Conservation (phyloP, 1,139 yeast genomes). For the Debaryomyces subglobosus region DNA sequence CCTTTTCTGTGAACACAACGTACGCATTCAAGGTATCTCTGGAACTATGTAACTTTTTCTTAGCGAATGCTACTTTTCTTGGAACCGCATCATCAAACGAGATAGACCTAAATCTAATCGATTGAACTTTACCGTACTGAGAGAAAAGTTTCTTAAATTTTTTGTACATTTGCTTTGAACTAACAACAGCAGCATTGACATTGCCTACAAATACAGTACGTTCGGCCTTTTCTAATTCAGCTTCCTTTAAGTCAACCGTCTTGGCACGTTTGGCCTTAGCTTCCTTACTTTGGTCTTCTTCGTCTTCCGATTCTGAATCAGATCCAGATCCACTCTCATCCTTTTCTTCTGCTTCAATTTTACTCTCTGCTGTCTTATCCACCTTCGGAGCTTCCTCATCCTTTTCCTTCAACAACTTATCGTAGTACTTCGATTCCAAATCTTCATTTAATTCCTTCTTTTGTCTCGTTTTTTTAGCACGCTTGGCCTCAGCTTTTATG, state of each 20-base stretch:
- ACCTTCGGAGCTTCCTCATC: conserved; percentile 15
- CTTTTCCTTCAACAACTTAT: conserved; percentile 37
- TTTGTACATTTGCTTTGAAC: conserved; percentile 63
- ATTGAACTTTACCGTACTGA: conserved; percentile 62
- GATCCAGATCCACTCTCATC: conserved; percentile 22
- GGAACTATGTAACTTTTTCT: conserved; percentile 73
- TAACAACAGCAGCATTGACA: conserved; percentile 65
- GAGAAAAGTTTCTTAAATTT: conserved; percentile 64
- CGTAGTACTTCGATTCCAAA: conserved; percentile 50
- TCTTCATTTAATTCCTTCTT: conserved; percentile 43
- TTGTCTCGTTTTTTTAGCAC: conserved; percentile 25
- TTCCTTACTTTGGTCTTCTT: conserved; percentile 10
- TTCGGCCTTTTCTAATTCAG: conserved; percentile 82
- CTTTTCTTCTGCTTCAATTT: conserved; percentile 16
- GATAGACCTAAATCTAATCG: conserved; percentile 88
- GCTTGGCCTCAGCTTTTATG: conserved; percentile 18
- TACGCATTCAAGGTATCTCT: conserved; percentile 88
- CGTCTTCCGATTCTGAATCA: conserved; percentile 11
- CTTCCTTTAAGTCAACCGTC: conserved; percentile 57
- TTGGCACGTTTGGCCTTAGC: conserved; percentile 27
- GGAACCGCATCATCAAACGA: conserved; percentile 89
- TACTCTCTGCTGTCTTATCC: conserved; percentile 14
- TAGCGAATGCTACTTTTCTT: conserved; percentile 87
- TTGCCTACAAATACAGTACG: conserved; percentile 91
- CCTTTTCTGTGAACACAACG: conserved; percentile 65